Percentiles rank a stretch among this genome's conserved stretches.
These are phyloP conservation scores for Roridomyces roridus DNA, from an alignment of 768 basidiomycete genomes.

Conservation along the genomic window DNA sequence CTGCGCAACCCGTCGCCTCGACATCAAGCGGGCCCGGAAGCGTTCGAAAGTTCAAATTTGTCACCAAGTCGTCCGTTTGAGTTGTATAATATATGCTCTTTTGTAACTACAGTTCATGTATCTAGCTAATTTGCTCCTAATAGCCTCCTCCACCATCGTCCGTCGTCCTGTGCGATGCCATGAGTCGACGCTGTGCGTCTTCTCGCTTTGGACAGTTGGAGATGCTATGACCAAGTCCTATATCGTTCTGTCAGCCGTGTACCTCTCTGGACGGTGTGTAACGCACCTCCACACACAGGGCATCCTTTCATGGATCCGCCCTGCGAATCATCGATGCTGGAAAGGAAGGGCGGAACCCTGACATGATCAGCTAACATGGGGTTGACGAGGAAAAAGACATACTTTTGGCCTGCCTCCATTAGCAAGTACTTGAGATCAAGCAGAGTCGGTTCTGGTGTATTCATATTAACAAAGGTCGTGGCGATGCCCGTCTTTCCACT, in stretches of 20 bases:
- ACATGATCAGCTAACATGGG: constrained; percentile 13
- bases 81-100: neutral
- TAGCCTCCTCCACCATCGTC: constrained; percentile 69
- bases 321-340: constrained; percentile 89
- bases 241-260: constrained; percentile 1
- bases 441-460: constrained; percentile 93
- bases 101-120: too few species aligned
- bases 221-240: constrained; percentile 92
- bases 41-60: constrained; percentile 6
- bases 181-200: constrained; percentile 87
- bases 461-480: constrained; percentile 99
- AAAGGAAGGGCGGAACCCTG: constrained; percentile 93
- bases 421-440: constrained; percentile 96
- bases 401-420: constrained; percentile 99
- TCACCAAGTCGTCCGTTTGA: neutral
- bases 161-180: constrained; percentile 81
- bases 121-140: constrained; percentile 11
- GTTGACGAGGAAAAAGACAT: constrained; percentile 32
- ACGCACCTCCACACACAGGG: constrained; percentile 91
- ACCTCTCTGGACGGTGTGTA: neutral
- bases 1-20: neutral
- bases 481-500: constrained; percentile 99
- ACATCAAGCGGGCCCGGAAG: neutral
- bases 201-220: constrained; percentile 97
- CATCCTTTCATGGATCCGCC: constrained; percentile 86